phyloP scores from a whole-genome alignment of 2,329 filamentous ascomycete species.

The Metarhizium guizhouense region DNA sequence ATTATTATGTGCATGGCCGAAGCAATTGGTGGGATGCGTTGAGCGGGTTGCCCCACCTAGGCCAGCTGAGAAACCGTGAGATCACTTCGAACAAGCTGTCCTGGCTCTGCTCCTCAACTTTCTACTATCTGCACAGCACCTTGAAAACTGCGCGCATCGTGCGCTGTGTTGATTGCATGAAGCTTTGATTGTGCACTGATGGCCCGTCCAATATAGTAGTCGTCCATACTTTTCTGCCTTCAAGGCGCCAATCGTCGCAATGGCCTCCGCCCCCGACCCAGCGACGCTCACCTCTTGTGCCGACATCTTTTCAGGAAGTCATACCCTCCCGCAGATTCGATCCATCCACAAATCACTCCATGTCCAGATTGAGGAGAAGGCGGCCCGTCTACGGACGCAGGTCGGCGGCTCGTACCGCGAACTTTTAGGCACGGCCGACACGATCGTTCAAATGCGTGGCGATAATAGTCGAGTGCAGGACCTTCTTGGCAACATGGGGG shows the following conservation, averaged over 20 bases:
- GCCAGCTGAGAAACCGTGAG: not conserved
- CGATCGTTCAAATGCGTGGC: constrained; percentile 81
- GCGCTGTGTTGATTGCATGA: not conserved
- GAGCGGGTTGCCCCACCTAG: constrained; percentile 2
- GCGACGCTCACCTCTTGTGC: constrained; percentile 38
- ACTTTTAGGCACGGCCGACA: constrained; percentile 82
- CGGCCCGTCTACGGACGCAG: constrained; percentile 51
- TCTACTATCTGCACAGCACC: not conserved
- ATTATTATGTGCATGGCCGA: not conserved
- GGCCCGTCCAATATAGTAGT: not conserved
- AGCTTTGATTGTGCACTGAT: not conserved
- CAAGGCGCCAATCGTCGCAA: constrained; percentile 14
- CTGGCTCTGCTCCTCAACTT: not conserved
- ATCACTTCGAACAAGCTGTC: not conserved
- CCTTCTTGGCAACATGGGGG: constrained; percentile 62
- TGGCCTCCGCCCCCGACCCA: constrained; percentile 35
- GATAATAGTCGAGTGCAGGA: constrained; percentile 69
- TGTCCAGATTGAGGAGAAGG: constrained; percentile 52
- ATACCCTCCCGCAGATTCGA: constrained; percentile 56
- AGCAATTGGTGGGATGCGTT: too few relatives aligned
- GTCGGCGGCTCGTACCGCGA: constrained; percentile 71
- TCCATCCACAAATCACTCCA: constrained; percentile 53
- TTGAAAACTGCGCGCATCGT: not conserved
- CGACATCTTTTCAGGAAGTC: constrained; percentile 44
- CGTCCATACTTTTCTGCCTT: not conserved